Percentiles rank a stretch among this genome's conserved stretches.
These are phyloP conservation scores for Paratinospora sagittata DNA, from an alignment of 164 flowering plant species.

Conservation along the genomic window DNA sequence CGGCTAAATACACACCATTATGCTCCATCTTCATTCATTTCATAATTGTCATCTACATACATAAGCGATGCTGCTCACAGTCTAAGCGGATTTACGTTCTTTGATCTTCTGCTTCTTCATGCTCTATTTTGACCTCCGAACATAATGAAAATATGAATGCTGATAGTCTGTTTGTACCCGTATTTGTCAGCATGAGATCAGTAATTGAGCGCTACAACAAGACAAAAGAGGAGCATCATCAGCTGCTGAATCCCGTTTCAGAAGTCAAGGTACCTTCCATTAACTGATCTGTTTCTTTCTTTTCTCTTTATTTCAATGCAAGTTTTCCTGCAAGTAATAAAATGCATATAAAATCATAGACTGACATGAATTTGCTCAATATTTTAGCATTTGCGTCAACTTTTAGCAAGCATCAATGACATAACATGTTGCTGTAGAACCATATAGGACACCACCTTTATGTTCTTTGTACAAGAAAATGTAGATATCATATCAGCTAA, in stretches of 20 bases:
- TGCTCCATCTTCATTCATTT: too few relatives aligned
- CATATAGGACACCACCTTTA: too few relatives aligned
- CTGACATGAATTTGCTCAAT: too few relatives aligned
- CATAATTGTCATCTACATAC: too few relatives aligned
- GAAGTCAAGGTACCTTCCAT: constrained; percentile 57
- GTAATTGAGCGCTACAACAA: constrained; percentile 59
- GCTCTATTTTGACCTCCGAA: too few relatives aligned
- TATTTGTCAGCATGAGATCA: constrained; percentile 53
- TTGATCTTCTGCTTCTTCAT: too few relatives aligned
- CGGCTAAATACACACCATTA: too few relatives aligned
- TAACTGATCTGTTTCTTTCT: background rate
- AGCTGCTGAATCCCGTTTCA: constrained; percentile 37
- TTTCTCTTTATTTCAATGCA: background rate
- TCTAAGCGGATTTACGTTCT: too few relatives aligned
- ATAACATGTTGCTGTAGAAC: too few relatives aligned
- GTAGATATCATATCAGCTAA: too few relatives aligned
- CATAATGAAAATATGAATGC: background rate
- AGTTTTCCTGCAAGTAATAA: constrained; percentile 1
- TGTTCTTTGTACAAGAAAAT: too few relatives aligned
- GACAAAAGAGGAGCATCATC: constrained; percentile 58
- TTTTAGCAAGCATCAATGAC: background rate
- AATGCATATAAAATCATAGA: background rate
- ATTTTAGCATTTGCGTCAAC: background rate
- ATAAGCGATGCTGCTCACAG: too few relatives aligned
- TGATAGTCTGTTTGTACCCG: background rate